Conservation (phyloP, 805 yeast species). For the Candida nitratophila region DNA sequence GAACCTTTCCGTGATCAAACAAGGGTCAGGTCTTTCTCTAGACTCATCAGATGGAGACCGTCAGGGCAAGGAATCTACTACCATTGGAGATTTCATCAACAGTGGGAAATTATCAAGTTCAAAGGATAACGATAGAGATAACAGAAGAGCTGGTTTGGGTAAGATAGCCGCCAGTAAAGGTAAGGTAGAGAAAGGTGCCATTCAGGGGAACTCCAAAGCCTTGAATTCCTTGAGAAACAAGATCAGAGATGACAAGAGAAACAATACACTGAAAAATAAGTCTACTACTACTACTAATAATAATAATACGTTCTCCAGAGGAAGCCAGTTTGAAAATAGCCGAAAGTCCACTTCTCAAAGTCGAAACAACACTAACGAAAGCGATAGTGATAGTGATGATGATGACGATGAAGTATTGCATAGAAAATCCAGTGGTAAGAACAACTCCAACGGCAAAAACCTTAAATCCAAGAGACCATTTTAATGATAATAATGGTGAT, state of each 20-base stretch:
- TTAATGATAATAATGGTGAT: no score
- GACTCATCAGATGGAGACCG: constrained; percentile 1
- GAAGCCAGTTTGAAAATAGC: no score
- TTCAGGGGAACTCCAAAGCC: constrained; percentile 8
- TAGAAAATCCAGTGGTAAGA: constrained; percentile 2
- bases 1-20: constrained; percentile 18
- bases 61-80: constrained; percentile 1
- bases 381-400: constrained; percentile 11
- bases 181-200: constrained; percentile 3
- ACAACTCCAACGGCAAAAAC: constrained; percentile 3
- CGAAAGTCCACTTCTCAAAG: no score
- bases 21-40: constrained; percentile 23
- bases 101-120: constrained; percentile 6
- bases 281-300: not conserved
- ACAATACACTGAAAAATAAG: not conserved
- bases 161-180: constrained; percentile 1
- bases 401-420: constrained; percentile 17
- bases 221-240: constrained; percentile 21
- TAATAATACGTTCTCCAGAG: not conserved
- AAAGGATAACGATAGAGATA: constrained; percentile 1
- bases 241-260: constrained; percentile 17
- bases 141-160: constrained; percentile 4
- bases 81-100: constrained; percentile 16
- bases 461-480: constrained; percentile 16
- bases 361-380: not conserved